A percentile compares a stretch with the other conserved stretches of the same genome.
These are phyloP conservation scores for Celoporthe dispersa DNA, from an alignment of 2,329 filamentous ascomycete genomes.

Conservation along the genomic window DNA sequence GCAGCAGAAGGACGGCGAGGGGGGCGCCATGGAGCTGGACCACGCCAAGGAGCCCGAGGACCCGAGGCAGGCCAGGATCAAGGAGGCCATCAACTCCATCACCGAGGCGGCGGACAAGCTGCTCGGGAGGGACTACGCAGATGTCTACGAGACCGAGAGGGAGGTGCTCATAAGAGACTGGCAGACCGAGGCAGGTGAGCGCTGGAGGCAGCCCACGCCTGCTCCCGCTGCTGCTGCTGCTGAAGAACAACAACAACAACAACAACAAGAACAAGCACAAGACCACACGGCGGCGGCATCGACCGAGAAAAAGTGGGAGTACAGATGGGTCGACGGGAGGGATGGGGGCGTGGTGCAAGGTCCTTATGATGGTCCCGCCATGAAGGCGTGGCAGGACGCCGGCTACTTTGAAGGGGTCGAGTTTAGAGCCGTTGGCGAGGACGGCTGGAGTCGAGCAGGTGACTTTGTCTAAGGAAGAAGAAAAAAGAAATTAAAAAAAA, in stretches of 20 bases:
- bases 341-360: slow-evolving; percentile 82
- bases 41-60: slow-evolving; percentile 60
- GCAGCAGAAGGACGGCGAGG: slow-evolving; percentile 52
- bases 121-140: slow-evolving; percentile 78
- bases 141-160: slow-evolving; percentile 90
- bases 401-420: slow-evolving; percentile 95
- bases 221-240: slow-evolving; percentile 32
- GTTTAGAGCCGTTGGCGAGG: slow-evolving; percentile 65
- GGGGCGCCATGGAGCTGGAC: slow-evolving; percentile 72
- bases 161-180: slow-evolving; percentile 85
- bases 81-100: slow-evolving; percentile 76
- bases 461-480: slow-evolving; percentile 15
- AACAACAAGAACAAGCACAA: slow-evolving; percentile 27
- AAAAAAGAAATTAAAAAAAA: neutral
- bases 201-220: slow-evolving; percentile 64
- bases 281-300: slow-evolving; percentile 34
- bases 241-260: too few relatives aligned
- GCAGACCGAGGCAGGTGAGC: slow-evolving; percentile 81
- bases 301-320: slow-evolving; percentile 73
- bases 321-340: slow-evolving; percentile 86
- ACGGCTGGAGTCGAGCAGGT: slow-evolving; percentile 56
- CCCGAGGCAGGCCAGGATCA: slow-evolving; percentile 70
- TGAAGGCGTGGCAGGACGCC: slow-evolving; percentile 89
- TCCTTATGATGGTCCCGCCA: slow-evolving; percentile 81
- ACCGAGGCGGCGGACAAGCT: slow-evolving; percentile 90